phyloP scores from a whole-genome alignment of 495 filamentous ascomycete species.

The Jackrogersella multiformis region DNA sequence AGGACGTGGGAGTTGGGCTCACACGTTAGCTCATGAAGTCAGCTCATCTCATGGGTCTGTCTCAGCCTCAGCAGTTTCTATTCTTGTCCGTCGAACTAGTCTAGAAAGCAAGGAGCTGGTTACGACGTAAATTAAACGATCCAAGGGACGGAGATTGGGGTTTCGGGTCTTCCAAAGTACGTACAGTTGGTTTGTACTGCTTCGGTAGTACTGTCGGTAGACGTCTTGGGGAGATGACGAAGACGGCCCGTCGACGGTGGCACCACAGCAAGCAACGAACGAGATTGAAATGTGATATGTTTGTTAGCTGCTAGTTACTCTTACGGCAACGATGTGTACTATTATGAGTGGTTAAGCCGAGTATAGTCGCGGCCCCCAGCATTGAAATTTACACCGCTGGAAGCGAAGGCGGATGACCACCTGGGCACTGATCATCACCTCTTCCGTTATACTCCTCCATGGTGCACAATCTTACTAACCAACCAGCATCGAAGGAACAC shows the following conservation, averaged over 20 bases:
- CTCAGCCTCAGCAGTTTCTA: conserved; percentile 22
- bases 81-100: conserved; percentile 12
- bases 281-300: neutral
- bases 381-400: conserved; percentile 4
- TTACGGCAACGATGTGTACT: conserved; percentile 12
- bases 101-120: neutral
- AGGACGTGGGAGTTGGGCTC: conserved; percentile 15
- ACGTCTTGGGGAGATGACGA: neutral
- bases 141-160: neutral
- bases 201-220: too few relatives aligned
- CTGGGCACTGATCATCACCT: conserved; percentile 9
- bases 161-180: neutral
- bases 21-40: conserved; percentile 3
- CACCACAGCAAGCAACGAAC: conserved; percentile 7
- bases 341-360: conserved; percentile 16
- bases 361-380: conserved; percentile 18
- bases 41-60: neutral
- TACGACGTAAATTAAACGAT: neutral
- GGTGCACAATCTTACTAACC: neutral
- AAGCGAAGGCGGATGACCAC: conserved; percentile 12
- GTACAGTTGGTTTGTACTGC: neutral
- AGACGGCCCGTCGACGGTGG: neutral
- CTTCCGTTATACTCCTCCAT: neutral
- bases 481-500: conserved; percentile 4
- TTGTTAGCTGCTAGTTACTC: too few relatives aligned